Conservation (phyloP, 495 filamentous ascomycete species). For the Neurospora tetrasperma region DNA sequence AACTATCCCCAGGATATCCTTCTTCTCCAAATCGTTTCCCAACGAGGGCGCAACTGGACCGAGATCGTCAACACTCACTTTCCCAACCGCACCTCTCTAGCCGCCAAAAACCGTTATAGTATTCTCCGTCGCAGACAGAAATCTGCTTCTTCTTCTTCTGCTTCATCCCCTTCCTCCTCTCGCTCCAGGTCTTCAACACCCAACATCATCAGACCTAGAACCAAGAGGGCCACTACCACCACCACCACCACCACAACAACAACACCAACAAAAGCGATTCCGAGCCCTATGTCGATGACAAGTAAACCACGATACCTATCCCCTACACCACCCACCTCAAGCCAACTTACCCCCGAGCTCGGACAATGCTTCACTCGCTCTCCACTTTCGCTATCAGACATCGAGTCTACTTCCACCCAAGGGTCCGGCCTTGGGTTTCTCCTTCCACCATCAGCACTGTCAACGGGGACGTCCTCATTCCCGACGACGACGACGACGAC, state of each 20-base stretch:
- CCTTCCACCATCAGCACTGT: not conserved
- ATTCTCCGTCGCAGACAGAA: slow-evolving; percentile 17
- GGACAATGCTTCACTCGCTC: not conserved
- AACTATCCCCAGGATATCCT: slow-evolving; percentile 14
- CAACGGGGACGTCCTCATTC: not conserved
- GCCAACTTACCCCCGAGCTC: not conserved
- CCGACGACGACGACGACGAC: not conserved
- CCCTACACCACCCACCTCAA: not conserved
- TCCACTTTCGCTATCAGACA: not conserved
- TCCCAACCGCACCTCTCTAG: slow-evolving; percentile 25
- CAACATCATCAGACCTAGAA: not conserved
- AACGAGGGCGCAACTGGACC: slow-evolving; percentile 25
- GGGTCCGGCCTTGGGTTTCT: not conserved
- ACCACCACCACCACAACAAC: too few species aligned
- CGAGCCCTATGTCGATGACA: not conserved
- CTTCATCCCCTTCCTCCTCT: not conserved
- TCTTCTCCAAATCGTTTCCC: slow-evolving; percentile 19
- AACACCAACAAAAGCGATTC: not conserved
- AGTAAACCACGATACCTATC: not conserved
- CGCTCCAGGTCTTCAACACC: not conserved
- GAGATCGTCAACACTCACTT: slow-evolving; percentile 25
- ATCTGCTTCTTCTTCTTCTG: not conserved
- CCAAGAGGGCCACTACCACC: not conserved
- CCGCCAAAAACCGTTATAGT: slow-evolving; percentile 29
- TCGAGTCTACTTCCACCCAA: not conserved